A percentile compares a stretch with the other conserved stretches of the same genome.
phyloP scores from a whole-genome alignment of 2,329 filamentous ascomycete genomes.

The Verticillium klebahnii region DNA sequence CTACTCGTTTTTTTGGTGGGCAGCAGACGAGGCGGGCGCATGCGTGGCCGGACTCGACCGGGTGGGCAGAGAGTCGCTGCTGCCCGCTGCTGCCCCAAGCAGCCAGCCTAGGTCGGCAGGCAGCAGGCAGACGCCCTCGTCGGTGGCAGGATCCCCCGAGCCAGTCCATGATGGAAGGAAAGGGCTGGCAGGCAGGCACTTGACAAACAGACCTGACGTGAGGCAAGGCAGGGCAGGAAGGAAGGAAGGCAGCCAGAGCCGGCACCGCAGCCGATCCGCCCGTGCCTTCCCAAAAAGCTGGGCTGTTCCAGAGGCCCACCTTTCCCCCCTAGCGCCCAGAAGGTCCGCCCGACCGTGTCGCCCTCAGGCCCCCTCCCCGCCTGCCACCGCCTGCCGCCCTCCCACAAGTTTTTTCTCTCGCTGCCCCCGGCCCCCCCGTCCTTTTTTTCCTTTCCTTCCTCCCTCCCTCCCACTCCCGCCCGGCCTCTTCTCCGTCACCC shows the following conservation, averaged over 20 bases:
- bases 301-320: conserved; percentile 1
- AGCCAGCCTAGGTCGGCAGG: too few relatives aligned
- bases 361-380: conserved; percentile 6
- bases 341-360: conserved; percentile 8
- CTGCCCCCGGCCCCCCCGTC: conserved; percentile 7
- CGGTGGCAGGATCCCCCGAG: too few relatives aligned
- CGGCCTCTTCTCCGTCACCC: background rate
- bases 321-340: conserved; percentile 3
- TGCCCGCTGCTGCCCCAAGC: too few relatives aligned
- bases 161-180: background rate
- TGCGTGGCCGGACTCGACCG: too few relatives aligned
- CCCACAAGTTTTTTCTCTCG: conserved; percentile 13
- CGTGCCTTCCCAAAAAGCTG: background rate
- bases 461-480: conserved; percentile 1
- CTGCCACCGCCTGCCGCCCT: conserved; percentile 12
- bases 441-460: conserved; percentile 3
- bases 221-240: background rate
- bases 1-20: too few relatives aligned
- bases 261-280: background rate
- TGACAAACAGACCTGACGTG: background rate
- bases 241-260: background rate
- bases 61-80: too few relatives aligned
- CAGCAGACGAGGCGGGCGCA: too few relatives aligned
- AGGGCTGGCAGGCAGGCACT: background rate
- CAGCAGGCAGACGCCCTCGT: too few relatives aligned